Conservation (phyloP, 148 eudicot species). For the Rhododendron ferrugineum region DNA sequence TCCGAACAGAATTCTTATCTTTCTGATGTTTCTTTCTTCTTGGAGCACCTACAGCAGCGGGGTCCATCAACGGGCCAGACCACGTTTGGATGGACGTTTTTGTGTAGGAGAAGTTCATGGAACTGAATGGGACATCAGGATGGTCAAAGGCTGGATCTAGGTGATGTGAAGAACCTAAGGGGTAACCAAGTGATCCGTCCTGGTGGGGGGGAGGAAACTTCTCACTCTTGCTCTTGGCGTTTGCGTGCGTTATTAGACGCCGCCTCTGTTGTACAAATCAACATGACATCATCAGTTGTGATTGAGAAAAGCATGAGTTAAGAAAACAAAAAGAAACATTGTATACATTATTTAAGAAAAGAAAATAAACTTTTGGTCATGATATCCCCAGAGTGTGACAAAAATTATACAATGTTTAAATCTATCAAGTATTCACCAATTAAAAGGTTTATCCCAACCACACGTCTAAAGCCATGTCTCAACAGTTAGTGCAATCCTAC, state of each 20-base stretch:
- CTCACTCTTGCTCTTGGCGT: conserved; percentile 83
- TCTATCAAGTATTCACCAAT: neutral
- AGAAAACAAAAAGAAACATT: neutral
- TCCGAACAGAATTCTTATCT: conserved; percentile 24
- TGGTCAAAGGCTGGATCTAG: conserved; percentile 53
- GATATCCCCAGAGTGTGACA: neutral
- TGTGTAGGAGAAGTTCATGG: conserved; percentile 54
- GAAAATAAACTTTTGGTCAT: neutral
- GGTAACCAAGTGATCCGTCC: conserved; percentile 69
- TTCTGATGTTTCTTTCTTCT: conserved; percentile 47
- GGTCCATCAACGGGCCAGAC: conserved; percentile 73
- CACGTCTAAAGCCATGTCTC: neutral
- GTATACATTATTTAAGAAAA: neutral
- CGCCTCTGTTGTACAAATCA: conserved; percentile 43
- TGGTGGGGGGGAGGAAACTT: conserved; percentile 87
- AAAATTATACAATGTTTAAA: neutral
- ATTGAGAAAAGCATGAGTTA: neutral
- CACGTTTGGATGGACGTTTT: conserved; percentile 62
- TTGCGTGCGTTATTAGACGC: conserved; percentile 59
- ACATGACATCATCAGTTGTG: neutral
- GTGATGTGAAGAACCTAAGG: conserved; percentile 48
- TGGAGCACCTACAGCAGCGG: conserved; percentile 34
- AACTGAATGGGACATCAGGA: conserved; percentile 59
- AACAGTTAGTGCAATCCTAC: neutral
- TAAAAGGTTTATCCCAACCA: neutral